Base-by-base conservation (phyloP, 1,284 basidiomycete genomes). In the Puccinia sorghi region DNA sequence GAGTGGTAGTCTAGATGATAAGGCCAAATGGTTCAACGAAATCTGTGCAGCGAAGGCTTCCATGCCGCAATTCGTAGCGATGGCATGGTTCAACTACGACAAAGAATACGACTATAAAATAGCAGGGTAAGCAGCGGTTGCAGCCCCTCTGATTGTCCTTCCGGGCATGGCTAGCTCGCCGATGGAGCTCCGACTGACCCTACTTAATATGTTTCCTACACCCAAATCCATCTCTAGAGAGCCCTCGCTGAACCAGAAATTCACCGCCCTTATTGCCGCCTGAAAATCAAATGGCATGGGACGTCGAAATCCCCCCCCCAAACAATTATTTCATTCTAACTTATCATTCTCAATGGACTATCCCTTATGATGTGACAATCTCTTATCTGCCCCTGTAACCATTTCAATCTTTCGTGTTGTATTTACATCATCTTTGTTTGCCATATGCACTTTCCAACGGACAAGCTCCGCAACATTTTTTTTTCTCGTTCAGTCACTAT, bases 41-140 rank as follows among this genome's bases (percentile, higher is more conserved):
- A 80, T 82, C 32, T 72, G 80, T 17, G 81, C 80, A 11, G 81
- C 82, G 3, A 74, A 78, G 22, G 5, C 72, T 12, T 72, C 81
- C 0, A 81, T 85, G 66, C 83, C 84, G n/a, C 81, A 85, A 72
- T 81, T 83, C 71, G 73, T 84, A 22, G 80, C 82, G 13, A 79
- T 82, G 66, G 83, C 84, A 3, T 85, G 84, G 84, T 85, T 84
- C 81, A 85, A 85, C 72, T 83, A 82, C 27, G 64, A 61, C 27
- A 82, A 80, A 71, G 78, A 80, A 52, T 82, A 82, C 73, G 80
- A 80, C 25, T 83, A 81, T 79, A 79, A 76, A 41, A 76, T 82
- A 17, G 82, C 79, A n/a, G 81, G 75, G 69, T 71, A 17, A 39
- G 69, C 25, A n/a, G n/a, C n/a, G n/a, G n/a, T n/a, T n/a, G 32